Evolutionary conservation across 139 green algal genomes (phyloP).

Genomic region (Auxenochlorella pyrenoidosa): DNA sequence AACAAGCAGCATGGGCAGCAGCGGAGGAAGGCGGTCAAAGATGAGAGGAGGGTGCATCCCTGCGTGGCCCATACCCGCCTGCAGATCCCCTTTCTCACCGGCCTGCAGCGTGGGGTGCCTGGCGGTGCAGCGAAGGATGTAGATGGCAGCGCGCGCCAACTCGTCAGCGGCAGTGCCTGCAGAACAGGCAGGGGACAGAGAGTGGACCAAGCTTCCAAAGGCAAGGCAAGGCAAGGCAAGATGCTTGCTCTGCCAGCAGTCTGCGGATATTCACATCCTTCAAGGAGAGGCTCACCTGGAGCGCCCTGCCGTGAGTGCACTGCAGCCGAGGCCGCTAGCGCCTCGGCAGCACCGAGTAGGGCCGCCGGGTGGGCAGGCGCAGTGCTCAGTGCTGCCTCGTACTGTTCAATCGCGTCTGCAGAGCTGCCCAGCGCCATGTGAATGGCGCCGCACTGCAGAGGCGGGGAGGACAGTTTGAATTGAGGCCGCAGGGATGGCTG

Average conservation of each 20-base stretch:
- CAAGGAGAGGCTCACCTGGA: background rate
- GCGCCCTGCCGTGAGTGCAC: constrained; percentile 59
- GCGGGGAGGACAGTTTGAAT: background rate
- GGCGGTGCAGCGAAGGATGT: constrained; percentile 34
- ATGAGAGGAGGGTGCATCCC: no score
- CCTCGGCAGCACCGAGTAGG: constrained; percentile 58
- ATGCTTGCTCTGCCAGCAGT: background rate
- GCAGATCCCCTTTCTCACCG: background rate
- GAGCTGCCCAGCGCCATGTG: constrained; percentile 60
- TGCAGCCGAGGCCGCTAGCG: constrained; percentile 55
- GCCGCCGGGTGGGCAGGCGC: constrained; percentile 52
- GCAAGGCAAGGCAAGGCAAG: background rate
- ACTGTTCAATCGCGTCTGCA: constrained; percentile 30
- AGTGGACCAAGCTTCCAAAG: background rate
- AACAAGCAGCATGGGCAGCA: background rate
- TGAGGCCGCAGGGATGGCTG: no score
- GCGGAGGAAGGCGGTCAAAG: no score
- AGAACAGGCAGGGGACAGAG: background rate
- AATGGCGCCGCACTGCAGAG: constrained; percentile 58
- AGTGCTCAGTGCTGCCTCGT: constrained; percentile 51
- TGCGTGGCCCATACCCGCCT: background rate
- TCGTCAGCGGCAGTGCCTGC: constrained; percentile 61
- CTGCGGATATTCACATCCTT: background rate
- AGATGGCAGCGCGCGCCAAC: constrained; percentile 51
- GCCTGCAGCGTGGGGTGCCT: constrained; percentile 50